Evolutionary conservation across 352 stramenopile genomes (phyloP), one percentile per base, ranked within the genome.

Genomic region (Globisporangium nodosum): DNA sequence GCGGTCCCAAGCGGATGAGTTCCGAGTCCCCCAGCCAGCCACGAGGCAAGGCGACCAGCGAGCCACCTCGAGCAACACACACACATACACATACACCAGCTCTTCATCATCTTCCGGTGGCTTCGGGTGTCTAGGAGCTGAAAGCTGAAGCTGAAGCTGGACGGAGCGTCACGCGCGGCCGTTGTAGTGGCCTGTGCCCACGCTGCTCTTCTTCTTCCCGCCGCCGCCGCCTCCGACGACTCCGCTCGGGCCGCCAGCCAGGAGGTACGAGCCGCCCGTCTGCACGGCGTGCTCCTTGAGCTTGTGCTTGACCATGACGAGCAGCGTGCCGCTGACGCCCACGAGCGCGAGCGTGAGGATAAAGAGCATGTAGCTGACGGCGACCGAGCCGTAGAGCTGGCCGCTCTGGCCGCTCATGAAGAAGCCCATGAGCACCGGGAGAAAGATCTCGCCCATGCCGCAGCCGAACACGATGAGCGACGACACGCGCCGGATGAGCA

Each of bases 401-500:
- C 81, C 81, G 46, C 81, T 91, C 65, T 91, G 81, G 37, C 81
- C 76, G 60, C 78, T 84, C 81, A 93, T 93, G 65, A 93, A 93
- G 65, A 93, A 93, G 12, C 83, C 83, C 81, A 91, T 93, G 54
- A 90, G 78, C 54, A 93, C 81, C 2, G 83, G 83, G 54, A 93
- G 81, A 53, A 93, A 93, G 15, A 89, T 68, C 54, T 93, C 83
- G 35, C 83, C 83, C 78, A 89, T 91, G 59, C 82, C 81, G 59
- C 75, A 88, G 47, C 81, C 83, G 68, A 93, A 93, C 31, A 93
- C 81, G 49, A 91, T 87, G n/a, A 93, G 74, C 52, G 81, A 91
- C 51, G 75, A 87, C 46, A 93, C 83, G 49, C 83, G 80, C 21
- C 79, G 73, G 58, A 91, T 88, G 21, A 93, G 69, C 43, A 83